Evolutionary conservation across 176 grass and related monocot genomes (phyloP), one percentile per base, ranked within the genome.

Genomic region (Tuctoria greenei): DNA sequence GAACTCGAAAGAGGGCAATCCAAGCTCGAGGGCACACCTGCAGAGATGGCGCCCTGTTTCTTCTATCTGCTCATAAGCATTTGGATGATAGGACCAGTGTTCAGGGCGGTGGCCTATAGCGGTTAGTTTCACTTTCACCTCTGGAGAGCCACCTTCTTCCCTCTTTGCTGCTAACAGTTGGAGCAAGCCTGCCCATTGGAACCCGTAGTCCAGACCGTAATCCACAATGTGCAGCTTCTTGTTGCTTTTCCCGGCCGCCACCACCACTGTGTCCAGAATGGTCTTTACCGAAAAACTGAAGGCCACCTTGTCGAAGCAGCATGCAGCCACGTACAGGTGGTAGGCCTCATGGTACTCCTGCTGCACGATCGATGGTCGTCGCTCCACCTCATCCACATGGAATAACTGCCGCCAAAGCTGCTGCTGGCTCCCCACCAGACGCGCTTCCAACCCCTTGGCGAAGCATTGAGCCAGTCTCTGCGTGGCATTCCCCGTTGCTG

Each of bases 381-480:
- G n/a, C 13, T 82, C 78, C 6, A 27, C 23, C 20, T n/a, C n/a
- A n/a, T n/a, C n/a, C n/a, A 82, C 6, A 1, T 55, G 37, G 36
- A 24, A 78, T n/a, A n/a, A n/a, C n/a, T n/a, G n/a, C 3, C 24
- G 51, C 23, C 82, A 90, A 6, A 85, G 49, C 4, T 88, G 55
- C n/a, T n/a, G n/a, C n/a, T n/a, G n/a, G 43, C 74, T 93, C 16
- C 91, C 88, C 0, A 54, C 79, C 12, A 93, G 73, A 13, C 91
- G 81, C 6, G 78, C 85, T 42, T 93, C 81, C 66, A 93, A 75
- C 4, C 91, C 91, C 25, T 83, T 75, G 0, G 77, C 66, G 38
- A 93, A 88, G 50, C 85, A 90, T 20, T 83, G 60, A 15, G 91
- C 91, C 39, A 93, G 51, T 43, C 91, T 71, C 68, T 93, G 87